phyloP scores from a whole-genome alignment of 2,329 filamentous ascomycete genomes.

The Exophiala alcalophila region DNA sequence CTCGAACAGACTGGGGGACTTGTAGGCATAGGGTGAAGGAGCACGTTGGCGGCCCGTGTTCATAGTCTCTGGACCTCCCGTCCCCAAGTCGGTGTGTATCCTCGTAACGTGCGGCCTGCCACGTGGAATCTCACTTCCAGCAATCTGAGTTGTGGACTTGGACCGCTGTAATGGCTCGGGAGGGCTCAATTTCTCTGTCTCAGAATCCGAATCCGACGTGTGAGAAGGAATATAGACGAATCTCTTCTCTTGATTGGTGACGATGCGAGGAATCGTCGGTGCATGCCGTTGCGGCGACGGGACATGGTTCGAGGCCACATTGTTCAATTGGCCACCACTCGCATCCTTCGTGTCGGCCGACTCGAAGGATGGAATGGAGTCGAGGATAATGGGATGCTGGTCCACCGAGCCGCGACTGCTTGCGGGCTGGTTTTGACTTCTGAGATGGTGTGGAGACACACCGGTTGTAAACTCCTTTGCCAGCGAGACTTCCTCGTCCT shows the following conservation, averaged over 20 bases:
- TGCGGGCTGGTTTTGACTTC: slow-evolving; percentile 30
- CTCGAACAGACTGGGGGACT: background rate
- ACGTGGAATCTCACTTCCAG: slow-evolving; percentile 5
- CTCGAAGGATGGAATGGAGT: too few relatives aligned
- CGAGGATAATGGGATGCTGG: slow-evolving; percentile 45
- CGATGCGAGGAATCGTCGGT: slow-evolving; percentile 1
- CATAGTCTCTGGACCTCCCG: slow-evolving; percentile 19
- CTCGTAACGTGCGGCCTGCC: slow-evolving; percentile 28
- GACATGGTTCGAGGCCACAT: slow-evolving; percentile 6
- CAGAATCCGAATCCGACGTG: slow-evolving; percentile 3
- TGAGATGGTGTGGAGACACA: slow-evolving; percentile 27
- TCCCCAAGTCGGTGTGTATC: slow-evolving; percentile 27
- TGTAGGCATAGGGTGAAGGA: slow-evolving; percentile 29
- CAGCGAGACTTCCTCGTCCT: slow-evolving; percentile 45
- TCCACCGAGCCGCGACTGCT: slow-evolving; percentile 41
- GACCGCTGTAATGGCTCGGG: slow-evolving; percentile 18
- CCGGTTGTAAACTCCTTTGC: slow-evolving; percentile 40
- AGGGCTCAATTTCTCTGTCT: background rate
- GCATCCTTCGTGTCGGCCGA: too few relatives aligned
- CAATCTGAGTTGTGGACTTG: slow-evolving; percentile 22
- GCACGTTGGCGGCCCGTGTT: slow-evolving; percentile 19
- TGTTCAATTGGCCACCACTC: too few relatives aligned
- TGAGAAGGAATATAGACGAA: slow-evolving; percentile 20
- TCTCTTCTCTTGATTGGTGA: slow-evolving; percentile 21
- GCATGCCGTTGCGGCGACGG: slow-evolving; percentile 1